Percentiles rank a stretch among this genome's conserved stretches.
These are phyloP conservation scores for Agapanthus africanus DNA, from an alignment of 106 monocot genomes.

Conservation along the genomic window DNA sequence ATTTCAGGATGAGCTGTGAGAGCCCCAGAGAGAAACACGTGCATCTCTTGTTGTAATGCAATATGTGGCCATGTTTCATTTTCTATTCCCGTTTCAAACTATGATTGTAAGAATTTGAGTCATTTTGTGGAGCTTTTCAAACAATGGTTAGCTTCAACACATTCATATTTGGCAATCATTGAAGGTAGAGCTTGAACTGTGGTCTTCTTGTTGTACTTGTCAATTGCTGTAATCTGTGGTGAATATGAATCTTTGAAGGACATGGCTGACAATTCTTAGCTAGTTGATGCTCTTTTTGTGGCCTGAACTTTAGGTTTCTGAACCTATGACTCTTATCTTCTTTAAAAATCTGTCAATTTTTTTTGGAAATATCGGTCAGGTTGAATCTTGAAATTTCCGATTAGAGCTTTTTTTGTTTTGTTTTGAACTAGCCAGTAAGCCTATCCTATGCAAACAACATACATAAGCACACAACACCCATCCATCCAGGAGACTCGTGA, in stretches of 20 bases:
- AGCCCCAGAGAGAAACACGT: not conserved
- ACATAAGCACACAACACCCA: no score
- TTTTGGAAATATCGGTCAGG: no score
- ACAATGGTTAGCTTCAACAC: not conserved
- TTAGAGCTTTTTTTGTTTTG: no score
- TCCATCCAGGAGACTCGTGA: no score
- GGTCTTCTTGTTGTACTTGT: not conserved
- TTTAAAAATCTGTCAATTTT: no score
- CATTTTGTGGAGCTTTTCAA: not conserved
- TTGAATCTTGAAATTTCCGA: no score
- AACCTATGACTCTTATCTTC: no score
- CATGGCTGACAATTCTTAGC: not conserved
- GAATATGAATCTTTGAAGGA: not conserved
- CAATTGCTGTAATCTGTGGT: not conserved
- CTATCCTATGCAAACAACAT: no score
- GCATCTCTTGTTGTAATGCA: not conserved
- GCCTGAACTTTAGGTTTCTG: no score
- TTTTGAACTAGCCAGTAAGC: no score
- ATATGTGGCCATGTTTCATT: not conserved
- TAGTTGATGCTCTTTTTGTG: not conserved
- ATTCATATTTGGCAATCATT: not conserved
- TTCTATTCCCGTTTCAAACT: no score
- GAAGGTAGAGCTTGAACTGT: not conserved
- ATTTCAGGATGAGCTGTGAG: constrained; percentile 60
- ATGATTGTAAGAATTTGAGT: not conserved